These are phyloP conservation scores for Kodamaea sp. DNA, from an alignment of 1,139 yeast genomes.

Conservation along the genomic window DNA sequence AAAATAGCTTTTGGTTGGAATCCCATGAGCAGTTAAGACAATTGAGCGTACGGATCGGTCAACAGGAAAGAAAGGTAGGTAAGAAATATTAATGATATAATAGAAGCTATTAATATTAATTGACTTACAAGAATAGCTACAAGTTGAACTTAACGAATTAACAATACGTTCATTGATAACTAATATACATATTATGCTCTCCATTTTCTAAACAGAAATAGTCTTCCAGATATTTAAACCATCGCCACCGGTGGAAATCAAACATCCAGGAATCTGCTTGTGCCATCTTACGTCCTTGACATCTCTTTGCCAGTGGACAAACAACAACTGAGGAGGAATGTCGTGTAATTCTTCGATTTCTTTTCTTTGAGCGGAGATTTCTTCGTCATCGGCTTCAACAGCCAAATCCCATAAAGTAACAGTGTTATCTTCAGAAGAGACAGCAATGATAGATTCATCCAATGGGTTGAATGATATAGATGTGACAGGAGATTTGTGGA, in stretches of 20 bases:
- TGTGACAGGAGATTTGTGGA: constrained; percentile 92
- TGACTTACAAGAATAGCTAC: no score
- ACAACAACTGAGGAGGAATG: constrained; percentile 92
- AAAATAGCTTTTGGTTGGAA: constrained; percentile 30
- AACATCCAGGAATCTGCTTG: constrained; percentile 91
- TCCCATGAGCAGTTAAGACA: constrained; percentile 16
- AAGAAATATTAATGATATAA: constrained; percentile 11
- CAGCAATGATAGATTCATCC: constrained; percentile 94
- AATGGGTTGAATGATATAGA: constrained; percentile 92
- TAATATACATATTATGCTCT: constrained; percentile 9
- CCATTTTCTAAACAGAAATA: constrained; percentile 67
- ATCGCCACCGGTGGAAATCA: constrained; percentile 93
- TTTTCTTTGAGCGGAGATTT: constrained; percentile 73
- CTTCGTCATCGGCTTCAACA: constrained; percentile 96
- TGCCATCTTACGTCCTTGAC: constrained; percentile 99
- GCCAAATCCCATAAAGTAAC: constrained; percentile 97
- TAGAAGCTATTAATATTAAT: background rate
- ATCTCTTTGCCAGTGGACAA: constrained; percentile 97
- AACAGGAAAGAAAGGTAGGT: constrained; percentile 8
- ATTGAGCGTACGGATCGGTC: constrained; percentile 12
- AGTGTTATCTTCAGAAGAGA: constrained; percentile 93
- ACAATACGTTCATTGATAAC: background rate
- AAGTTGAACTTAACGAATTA: no score
- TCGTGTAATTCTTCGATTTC: constrained; percentile 80
- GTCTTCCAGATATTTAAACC: constrained; percentile 97